phyloP scores from a whole-genome alignment of 1,284 basidiomycete species.

The Irpex lacteus region DNA sequence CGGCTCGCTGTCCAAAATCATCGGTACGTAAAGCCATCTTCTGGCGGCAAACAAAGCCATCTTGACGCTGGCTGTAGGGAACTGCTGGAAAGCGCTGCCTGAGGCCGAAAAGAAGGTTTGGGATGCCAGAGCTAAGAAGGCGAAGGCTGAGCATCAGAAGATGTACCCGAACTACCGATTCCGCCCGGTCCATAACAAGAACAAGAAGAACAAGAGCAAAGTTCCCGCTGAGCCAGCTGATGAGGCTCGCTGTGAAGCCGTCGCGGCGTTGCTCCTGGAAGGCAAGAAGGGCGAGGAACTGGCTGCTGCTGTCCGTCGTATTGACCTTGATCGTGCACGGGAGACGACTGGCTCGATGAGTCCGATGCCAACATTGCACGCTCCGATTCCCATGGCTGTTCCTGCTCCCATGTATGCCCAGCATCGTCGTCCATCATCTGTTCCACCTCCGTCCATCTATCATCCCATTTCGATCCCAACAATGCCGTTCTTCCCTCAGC shows the following conservation, averaged over 20 bases:
- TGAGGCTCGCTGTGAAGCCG: slow-evolving; percentile 34
- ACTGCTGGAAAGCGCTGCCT: slow-evolving; percentile 65
- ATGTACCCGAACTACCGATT: slow-evolving; percentile 67
- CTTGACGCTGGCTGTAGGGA: slow-evolving; percentile 39
- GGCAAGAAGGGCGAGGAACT: slow-evolving; percentile 50
- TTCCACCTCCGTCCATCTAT: slow-evolving; percentile 53
- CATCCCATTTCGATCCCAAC: slow-evolving; percentile 40
- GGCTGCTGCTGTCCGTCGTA: slow-evolving; percentile 55
- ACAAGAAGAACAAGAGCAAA: slow-evolving; percentile 28
- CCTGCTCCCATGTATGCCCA: slow-evolving; percentile 30
- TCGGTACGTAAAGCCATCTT: slow-evolving; percentile 41
- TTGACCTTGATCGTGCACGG: slow-evolving; percentile 39
- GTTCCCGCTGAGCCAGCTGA: slow-evolving; percentile 34
- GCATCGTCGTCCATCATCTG: slow-evolving; percentile 59
- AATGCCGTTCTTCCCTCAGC: slow-evolving; percentile 32
- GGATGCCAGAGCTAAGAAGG: slow-evolving; percentile 63
- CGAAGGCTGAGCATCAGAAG: slow-evolving; percentile 63
- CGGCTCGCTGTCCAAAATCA: slow-evolving; percentile 72
- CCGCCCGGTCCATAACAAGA: slow-evolving; percentile 58
- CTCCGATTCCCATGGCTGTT: slow-evolving; percentile 1
- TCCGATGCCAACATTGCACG: slow-evolving; percentile 17
- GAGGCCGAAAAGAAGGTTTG: slow-evolving; percentile 65
- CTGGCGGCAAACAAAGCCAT: neutral
- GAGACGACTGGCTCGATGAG: slow-evolving; percentile 19
- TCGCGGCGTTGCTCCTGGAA: slow-evolving; percentile 63